Evolutionary conservation across 2,329 filamentous ascomycete species (phyloP), one percentile per base, ranked within the genome.

Genomic region (Colletotrichum sublineola): DNA sequence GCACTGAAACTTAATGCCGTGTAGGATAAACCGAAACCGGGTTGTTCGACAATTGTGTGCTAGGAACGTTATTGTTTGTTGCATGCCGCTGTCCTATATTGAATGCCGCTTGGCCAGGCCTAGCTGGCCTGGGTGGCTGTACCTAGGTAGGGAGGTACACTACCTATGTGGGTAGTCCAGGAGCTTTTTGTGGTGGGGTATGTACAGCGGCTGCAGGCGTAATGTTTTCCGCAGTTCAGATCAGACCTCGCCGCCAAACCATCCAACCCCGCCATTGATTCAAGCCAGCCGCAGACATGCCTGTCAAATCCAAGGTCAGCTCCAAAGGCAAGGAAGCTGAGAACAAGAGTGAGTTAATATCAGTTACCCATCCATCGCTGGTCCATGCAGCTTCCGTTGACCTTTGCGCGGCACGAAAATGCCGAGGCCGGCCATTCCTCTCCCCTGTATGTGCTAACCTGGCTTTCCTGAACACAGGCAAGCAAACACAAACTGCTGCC

Each of bases 241-340:
- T 55, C 67, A 70, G 50, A 68, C 52, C 63, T 62, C 71, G 52
- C 60, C 48, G 46, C 62, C 63, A 67, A 57, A 53, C 73, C 62
- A 62, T 55, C 68, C 53, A 63, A 61, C 68, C 53, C 68, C 74
- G 75, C 77, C 76, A 73, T 67, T 44, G 33, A 61, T 55, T 62
- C 44, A 62, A 64, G 46, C 62, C 73, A 65, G 66, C 70, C 70
- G 73, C 73, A 71, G 72, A 75, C 61, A 82, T 82, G 81, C 81
- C 81, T 73, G 79, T 80, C 74, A 82, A 82, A 76, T 73, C 79
- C 75, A 82, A 82, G 79, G 76, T 74, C 75, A 78, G 77, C 77
- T 79, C 78, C 75, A 82, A 82, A 77, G 77, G 76, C 74, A 75
- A 75, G 68, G 72, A 75, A 74, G 74, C 74, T 72, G 74, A 72